Conservation (phyloP, 345 rosid genomes). For the Balakata baccata region DNA sequence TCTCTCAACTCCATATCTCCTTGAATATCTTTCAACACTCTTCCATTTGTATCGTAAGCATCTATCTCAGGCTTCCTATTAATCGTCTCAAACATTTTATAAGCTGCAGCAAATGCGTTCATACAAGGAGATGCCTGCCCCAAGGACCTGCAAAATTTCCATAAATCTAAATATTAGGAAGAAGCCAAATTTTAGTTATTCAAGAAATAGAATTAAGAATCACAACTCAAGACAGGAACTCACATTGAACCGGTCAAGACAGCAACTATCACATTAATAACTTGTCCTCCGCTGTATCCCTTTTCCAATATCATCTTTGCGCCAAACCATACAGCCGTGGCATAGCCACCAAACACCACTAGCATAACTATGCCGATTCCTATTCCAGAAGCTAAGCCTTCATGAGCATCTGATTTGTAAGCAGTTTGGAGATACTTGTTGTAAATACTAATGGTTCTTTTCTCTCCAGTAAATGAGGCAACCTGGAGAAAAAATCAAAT, state of each 20-base stretch:
- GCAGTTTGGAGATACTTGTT: conserved; percentile 51
- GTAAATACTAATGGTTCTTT: conserved; percentile 46
- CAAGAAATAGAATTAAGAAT: no score
- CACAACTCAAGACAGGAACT: conserved; percentile 18
- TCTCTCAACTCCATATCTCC: conserved; percentile 41
- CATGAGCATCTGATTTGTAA: conserved; percentile 47
- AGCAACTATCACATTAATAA: conserved; percentile 51
- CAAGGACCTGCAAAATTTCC: conserved; percentile 28
- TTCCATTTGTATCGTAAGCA: conserved; percentile 27
- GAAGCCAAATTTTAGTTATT: neutral
- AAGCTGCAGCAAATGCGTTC: conserved; percentile 43
- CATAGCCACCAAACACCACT: conserved; percentile 47
- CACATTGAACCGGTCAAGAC: conserved; percentile 74
- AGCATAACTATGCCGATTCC: conserved; percentile 46
- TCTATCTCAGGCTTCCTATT: conserved; percentile 39
- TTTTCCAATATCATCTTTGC: conserved; percentile 54
- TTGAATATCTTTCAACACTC: conserved; percentile 25
- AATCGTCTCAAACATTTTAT: conserved; percentile 44
- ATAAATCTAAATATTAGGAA: neutral
- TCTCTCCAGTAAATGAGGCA: conserved; percentile 70
- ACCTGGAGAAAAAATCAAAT: conserved; percentile 39
- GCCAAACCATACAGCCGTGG: conserved; percentile 64
- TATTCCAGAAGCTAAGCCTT: conserved; percentile 62
- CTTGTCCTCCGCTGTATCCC: conserved; percentile 62
- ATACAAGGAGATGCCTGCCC: conserved; percentile 49